phyloP scores from a whole-genome alignment of 2,329 filamentous ascomycete species.

The Grosmannia clavigera region DNA sequence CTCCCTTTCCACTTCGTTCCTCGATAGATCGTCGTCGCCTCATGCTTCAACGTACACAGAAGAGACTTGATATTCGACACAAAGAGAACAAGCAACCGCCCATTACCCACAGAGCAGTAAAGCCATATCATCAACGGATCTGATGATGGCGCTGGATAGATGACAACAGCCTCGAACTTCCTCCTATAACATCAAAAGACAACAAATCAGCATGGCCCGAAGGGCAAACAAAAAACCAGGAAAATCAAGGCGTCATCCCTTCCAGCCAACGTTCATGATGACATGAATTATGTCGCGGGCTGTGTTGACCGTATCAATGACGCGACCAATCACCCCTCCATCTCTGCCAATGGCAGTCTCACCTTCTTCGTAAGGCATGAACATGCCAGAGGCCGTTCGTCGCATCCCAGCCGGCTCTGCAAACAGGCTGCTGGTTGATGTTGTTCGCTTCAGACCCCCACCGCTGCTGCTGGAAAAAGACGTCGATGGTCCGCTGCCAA shows the following conservation, averaged over 20 bases:
- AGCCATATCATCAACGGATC: slow-evolving; percentile 1
- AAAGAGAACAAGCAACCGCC: background rate
- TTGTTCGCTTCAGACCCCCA: slow-evolving; percentile 30
- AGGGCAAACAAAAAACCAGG: background rate
- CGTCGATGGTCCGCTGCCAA: background rate
- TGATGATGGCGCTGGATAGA: slow-evolving; percentile 9
- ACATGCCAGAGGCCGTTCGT: slow-evolving; percentile 76
- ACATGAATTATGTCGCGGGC: slow-evolving; percentile 59
- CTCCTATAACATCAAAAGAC: slow-evolving; percentile 10
- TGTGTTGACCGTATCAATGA: slow-evolving; percentile 70
- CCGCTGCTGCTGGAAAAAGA: slow-evolving; percentile 1
- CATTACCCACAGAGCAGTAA: background rate
- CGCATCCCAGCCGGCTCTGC: slow-evolving; percentile 51
- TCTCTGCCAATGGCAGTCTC: slow-evolving; percentile 44
- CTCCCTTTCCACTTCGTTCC: background rate
- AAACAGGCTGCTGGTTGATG: slow-evolving; percentile 36
- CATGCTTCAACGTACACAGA: background rate
- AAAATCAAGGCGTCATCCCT: slow-evolving; percentile 25
- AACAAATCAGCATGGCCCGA: slow-evolving; percentile 9
- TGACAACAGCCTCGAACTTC: slow-evolving; percentile 10
- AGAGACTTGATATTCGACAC: background rate
- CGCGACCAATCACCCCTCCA: slow-evolving; percentile 60
- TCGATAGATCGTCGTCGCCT: background rate
- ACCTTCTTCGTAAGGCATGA: slow-evolving; percentile 75
- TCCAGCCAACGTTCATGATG: slow-evolving; percentile 60